Conservation (phyloP, 192 early-diverging fungal genomes). For the Gaertneriomyces semiglobifer region DNA sequence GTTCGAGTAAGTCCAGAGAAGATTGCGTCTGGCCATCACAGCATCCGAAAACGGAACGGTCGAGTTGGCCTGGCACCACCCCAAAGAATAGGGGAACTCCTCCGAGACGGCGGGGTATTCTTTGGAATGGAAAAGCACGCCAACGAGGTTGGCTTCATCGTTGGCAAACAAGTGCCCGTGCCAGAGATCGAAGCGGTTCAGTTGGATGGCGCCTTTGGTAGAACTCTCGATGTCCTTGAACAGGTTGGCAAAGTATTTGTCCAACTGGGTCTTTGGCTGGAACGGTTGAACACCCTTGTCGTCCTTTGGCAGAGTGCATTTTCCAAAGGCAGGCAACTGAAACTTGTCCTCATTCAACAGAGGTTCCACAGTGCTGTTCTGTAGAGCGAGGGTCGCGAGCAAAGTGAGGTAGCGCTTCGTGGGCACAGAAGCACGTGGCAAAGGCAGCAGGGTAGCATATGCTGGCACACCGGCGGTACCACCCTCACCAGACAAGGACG, state of each 20-base stretch:
- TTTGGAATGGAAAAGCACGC: slow-evolving; percentile 6
- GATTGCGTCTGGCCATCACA: not conserved
- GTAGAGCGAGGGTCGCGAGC: no score
- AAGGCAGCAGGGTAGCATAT: no score
- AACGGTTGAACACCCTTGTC: not conserved
- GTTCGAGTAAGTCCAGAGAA: slow-evolving; percentile 1
- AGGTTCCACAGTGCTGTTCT: no score
- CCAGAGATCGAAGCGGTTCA: slow-evolving; percentile 9
- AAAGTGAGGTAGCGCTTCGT: no score
- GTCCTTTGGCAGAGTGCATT: slow-evolving; percentile 15
- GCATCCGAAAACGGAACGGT: not conserved
- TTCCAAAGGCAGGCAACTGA: slow-evolving; percentile 3
- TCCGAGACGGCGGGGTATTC: slow-evolving; percentile 8
- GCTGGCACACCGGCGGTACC: no score
- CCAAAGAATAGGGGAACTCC: slow-evolving; percentile 5
- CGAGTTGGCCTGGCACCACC: slow-evolving; percentile 5
- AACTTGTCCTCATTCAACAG: no score
- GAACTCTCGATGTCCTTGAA: not conserved
- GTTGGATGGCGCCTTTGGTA: not conserved
- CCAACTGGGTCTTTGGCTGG: not conserved
- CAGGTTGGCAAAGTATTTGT: slow-evolving; percentile 5
- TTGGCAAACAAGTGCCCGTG: slow-evolving; percentile 14
- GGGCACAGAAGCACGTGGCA: no score
- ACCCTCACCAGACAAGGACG: no score
- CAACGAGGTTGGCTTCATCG: not conserved